Conservation (phyloP, 352 stramenopile genomes). For the Globisporangium spinosum region DNA sequence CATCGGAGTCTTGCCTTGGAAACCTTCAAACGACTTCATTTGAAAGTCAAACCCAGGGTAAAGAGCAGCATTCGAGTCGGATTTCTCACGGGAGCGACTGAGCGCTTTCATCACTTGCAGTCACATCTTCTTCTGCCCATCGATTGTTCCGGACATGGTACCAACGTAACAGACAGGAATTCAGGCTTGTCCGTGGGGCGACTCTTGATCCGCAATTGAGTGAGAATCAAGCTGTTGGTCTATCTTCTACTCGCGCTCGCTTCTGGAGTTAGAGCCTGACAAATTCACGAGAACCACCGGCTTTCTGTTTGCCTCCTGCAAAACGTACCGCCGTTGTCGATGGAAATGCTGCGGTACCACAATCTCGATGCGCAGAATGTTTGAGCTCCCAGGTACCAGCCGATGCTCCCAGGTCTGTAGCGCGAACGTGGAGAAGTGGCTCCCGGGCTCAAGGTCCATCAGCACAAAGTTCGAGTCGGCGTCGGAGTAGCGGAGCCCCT, state of each 20-base stretch:
- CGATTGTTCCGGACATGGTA: constrained; percentile 27
- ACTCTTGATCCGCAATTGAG: not conserved
- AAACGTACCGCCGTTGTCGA: constrained; percentile 20
- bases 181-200: not conserved
- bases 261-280: not conserved
- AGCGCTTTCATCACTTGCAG: constrained; percentile 46
- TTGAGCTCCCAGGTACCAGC: not conserved
- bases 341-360: constrained; percentile 28
- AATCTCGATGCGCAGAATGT: constrained; percentile 45
- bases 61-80: not conserved
- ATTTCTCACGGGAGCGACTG: not conserved
- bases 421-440: constrained; percentile 44
- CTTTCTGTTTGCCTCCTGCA: constrained; percentile 5
- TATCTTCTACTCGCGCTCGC: not conserved
- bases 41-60: constrained; percentile 20
- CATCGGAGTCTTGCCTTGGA: constrained; percentile 21
- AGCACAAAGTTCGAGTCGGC: constrained; percentile 11
- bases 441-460: constrained; percentile 32
- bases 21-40: constrained; percentile 34
- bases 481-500: constrained; percentile 14
- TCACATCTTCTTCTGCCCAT: constrained; percentile 65
- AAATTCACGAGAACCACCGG: constrained; percentile 31
- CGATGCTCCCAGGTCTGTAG: constrained; percentile 19
- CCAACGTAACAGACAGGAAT: constrained; percentile 41
- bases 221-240: not conserved